These are phyloP conservation scores for Cylindrodendrum hubeiense DNA, from an alignment of 2,329 filamentous ascomycete genomes.

Conservation along the genomic window DNA sequence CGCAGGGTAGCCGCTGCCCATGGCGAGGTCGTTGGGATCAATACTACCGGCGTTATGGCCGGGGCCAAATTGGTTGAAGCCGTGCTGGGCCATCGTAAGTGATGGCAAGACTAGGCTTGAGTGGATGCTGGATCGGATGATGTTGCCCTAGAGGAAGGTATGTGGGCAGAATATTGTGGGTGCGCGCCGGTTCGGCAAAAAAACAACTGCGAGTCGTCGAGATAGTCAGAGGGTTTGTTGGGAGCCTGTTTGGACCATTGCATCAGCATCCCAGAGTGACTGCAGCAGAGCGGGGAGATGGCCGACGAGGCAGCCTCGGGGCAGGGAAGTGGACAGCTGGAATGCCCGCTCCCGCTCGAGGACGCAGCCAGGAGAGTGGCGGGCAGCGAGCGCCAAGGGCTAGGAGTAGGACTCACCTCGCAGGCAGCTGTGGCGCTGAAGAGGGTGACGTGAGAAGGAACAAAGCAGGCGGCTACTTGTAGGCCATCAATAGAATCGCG, in stretches of 20 bases:
- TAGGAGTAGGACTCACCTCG: conserved; percentile 40
- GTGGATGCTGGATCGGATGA: conserved; percentile 31
- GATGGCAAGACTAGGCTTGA: conserved; percentile 28
- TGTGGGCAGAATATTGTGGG: conserved; percentile 42
- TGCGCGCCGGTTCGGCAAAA: conserved; percentile 38
- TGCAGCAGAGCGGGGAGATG: conserved; percentile 30
- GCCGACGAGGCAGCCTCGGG: conserved; percentile 24
- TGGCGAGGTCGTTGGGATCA: conserved; percentile 87
- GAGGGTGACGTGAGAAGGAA: conserved; percentile 10
- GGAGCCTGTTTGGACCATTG: conserved; percentile 32
- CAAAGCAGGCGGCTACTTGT: conserved; percentile 29
- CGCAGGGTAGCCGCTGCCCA: conserved; percentile 71
- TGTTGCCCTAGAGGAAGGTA: conserved; percentile 36
- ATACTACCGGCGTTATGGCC: conserved; percentile 71
- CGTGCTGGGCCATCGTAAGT: conserved; percentile 65
- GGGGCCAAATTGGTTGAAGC: conserved; percentile 68
- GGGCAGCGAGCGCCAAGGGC: conserved; percentile 28
- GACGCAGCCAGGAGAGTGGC: conserved; percentile 35
- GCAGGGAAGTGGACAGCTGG: conserved; percentile 40
- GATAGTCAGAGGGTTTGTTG: conserved; percentile 26
- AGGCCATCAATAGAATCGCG: conserved; percentile 38
- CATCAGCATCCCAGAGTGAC: conserved; percentile 35
- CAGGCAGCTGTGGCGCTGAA: conserved; percentile 33
- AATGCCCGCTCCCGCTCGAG: conserved; percentile 34
- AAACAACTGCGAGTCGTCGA: conserved; percentile 29